Percentiles rank a stretch among this genome's conserved stretches.
These are phyloP conservation scores for Bolboschoenoplectus hybrid DNA, from an alignment of 202 grass and related monocot species.

Conservation along the genomic window DNA sequence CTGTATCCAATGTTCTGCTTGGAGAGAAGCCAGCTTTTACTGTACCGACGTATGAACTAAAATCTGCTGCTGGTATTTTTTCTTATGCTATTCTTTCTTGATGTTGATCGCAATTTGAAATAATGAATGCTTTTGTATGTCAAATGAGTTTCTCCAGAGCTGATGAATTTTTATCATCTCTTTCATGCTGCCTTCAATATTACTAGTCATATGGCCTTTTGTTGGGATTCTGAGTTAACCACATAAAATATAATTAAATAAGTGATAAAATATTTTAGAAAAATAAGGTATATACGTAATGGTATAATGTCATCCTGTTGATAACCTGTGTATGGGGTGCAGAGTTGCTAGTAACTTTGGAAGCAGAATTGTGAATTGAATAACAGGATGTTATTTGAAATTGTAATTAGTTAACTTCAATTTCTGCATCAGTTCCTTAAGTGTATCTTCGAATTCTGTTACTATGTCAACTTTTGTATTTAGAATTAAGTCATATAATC, in stretches of 20 bases:
- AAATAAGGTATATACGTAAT: neutral
- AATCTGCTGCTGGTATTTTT: conserved; percentile 93
- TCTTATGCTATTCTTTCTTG: conserved; percentile 41
- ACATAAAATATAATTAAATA: conserved; percentile 7
- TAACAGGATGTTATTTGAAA: neutral
- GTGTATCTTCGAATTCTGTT: neutral
- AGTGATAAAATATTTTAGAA: neutral
- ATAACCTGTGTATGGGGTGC: neutral
- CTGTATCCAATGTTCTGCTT: conserved; percentile 93
- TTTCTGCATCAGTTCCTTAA: neutral
- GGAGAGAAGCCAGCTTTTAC: conserved; percentile 94
- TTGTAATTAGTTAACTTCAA: neutral
- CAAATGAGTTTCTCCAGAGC: conserved; percentile 2
- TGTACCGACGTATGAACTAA: conserved; percentile 91
- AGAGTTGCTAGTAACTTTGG: neutral
- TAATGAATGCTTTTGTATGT: neutral
- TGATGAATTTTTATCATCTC: neutral
- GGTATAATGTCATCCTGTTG: neutral
- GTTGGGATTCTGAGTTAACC: neutral
- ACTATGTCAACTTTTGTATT: neutral
- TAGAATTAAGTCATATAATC: neutral
- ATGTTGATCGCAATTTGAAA: conserved; percentile 33
- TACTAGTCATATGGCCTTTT: neutral
- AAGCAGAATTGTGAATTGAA: conserved; percentile 16
- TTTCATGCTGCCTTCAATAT: neutral